These are phyloP conservation scores for Termitomyces sp. DNA, from an alignment of 768 basidiomycete genomes.

Conservation along the genomic window DNA sequence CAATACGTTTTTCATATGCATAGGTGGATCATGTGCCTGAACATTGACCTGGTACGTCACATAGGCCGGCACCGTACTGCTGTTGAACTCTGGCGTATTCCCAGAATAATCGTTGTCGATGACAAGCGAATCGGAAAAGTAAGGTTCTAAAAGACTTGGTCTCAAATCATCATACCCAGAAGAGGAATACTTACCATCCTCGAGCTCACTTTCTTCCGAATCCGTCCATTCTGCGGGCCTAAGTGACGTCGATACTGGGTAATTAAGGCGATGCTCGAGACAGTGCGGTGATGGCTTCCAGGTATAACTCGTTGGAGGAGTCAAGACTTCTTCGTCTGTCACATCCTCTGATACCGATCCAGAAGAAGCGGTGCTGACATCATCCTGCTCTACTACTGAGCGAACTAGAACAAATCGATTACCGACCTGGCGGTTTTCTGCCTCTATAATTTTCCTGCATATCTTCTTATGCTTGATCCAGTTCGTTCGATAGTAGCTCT, in stretches of 20 bases:
- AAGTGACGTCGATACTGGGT: background rate
- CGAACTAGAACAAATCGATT: background rate
- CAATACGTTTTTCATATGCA: background rate
- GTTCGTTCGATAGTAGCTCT: conserved; percentile 16
- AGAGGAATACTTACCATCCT: background rate
- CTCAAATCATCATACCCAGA: too few species aligned
- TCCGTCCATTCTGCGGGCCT: background rate
- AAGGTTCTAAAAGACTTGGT: background rate
- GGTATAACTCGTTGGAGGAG: background rate
- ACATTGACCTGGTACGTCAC: background rate
- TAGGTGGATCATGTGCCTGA: background rate
- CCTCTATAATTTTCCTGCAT: conserved; percentile 11
- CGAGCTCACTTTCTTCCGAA: background rate
- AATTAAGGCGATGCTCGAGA: background rate
- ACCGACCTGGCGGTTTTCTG: background rate
- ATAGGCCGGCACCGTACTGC: too few species aligned
- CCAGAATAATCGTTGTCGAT: background rate
- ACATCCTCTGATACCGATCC: background rate
- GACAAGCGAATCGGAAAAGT: background rate
- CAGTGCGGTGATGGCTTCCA: background rate
- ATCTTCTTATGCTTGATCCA: conserved; percentile 17
- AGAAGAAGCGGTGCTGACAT: background rate
- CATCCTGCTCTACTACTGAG: background rate
- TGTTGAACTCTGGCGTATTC: background rate
- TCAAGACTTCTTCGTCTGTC: background rate